These are phyloP conservation scores for Mucor piriformis DNA, from an alignment of 371 early-diverging fungal species.

Conservation along the genomic window DNA sequence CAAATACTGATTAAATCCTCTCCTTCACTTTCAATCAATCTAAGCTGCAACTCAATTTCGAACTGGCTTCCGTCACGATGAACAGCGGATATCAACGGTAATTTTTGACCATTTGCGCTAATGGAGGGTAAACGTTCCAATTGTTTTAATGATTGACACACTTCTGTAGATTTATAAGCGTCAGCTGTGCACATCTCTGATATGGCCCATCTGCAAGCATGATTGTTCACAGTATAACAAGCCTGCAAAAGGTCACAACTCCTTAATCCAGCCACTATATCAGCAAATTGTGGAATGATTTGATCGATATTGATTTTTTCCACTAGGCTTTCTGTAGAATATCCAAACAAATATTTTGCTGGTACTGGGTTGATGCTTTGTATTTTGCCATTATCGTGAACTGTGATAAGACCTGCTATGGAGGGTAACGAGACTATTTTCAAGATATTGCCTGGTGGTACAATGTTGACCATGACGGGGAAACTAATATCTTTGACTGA, in stretches of 20 bases:
- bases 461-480: constrained; percentile 54
- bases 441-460: constrained; percentile 1
- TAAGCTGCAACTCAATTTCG: constrained; percentile 64
- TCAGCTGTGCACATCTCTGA: constrained; percentile 19
- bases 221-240: constrained; percentile 27
- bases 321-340: constrained; percentile 47
- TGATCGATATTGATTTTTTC: constrained; percentile 55
- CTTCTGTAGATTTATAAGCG: constrained; percentile 6
- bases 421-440: constrained; percentile 68
- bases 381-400: constrained; percentile 56
- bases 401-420: constrained; percentile 69
- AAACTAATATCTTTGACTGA: constrained; percentile 58
- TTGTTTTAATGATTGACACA: constrained; percentile 11
- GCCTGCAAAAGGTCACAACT: constrained; percentile 22
- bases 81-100: constrained; percentile 61
- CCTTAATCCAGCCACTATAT: constrained; percentile 22
- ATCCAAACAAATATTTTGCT: constrained; percentile 74
- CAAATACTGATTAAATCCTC: constrained; percentile 66
- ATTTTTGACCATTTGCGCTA: constrained; percentile 15
- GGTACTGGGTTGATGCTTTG: constrained; percentile 70
- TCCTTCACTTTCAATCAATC: constrained; percentile 57
- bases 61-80: constrained; percentile 70
- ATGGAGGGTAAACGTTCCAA: constrained; percentile 19
- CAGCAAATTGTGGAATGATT: constrained; percentile 64
- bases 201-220: constrained; percentile 39